Percentiles rank a stretch among this genome's conserved stretches.
These are phyloP conservation scores for Mycothermus thermophilus DNA, from an alignment of 495 filamentous ascomycete species.

Conservation along the genomic window DNA sequence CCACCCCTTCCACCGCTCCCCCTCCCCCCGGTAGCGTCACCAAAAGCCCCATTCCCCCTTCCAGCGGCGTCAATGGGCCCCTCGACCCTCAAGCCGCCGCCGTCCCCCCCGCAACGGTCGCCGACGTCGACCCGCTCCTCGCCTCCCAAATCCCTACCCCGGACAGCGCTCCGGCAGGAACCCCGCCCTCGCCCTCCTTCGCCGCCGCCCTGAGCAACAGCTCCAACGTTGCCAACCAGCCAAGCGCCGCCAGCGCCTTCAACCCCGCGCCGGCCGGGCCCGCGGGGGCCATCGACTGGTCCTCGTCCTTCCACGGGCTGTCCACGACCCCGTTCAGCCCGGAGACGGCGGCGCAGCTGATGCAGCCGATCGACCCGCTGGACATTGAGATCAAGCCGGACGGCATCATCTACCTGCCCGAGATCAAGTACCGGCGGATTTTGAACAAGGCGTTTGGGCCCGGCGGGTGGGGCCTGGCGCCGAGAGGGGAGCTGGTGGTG, in stretches of 20 bases:
- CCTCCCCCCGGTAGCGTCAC: too few species aligned
- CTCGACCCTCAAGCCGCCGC: slow-evolving; percentile 21
- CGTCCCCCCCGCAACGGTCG: slow-evolving; percentile 19
- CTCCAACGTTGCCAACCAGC: slow-evolving; percentile 11
- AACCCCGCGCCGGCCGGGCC: slow-evolving; percentile 35
- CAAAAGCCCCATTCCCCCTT: not conserved
- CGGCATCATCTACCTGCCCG: slow-evolving; percentile 88
- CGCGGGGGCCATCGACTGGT: slow-evolving; percentile 64
- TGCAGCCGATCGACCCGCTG: slow-evolving; percentile 48
- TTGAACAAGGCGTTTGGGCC: slow-evolving; percentile 87
- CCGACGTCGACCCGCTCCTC: slow-evolving; percentile 15
- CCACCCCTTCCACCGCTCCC: too few species aligned
- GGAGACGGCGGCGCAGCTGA: slow-evolving; percentile 59
- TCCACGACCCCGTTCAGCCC: slow-evolving; percentile 59
- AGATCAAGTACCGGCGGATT: slow-evolving; percentile 96
- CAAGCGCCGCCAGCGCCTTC: not conserved
- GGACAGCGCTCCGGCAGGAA: not conserved
- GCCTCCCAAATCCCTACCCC: slow-evolving; percentile 11
- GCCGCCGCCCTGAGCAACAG: slow-evolving; percentile 9
- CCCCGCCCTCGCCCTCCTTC: slow-evolving; percentile 4
- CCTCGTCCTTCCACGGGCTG: slow-evolving; percentile 81
- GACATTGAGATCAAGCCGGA: slow-evolving; percentile 96
- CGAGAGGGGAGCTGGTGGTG: slow-evolving; percentile 79
- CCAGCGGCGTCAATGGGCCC: not conserved
- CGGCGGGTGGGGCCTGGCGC: slow-evolving; percentile 88